Conservation (phyloP, 2,329 filamentous ascomycete species). For the Onygena corvina region DNA sequence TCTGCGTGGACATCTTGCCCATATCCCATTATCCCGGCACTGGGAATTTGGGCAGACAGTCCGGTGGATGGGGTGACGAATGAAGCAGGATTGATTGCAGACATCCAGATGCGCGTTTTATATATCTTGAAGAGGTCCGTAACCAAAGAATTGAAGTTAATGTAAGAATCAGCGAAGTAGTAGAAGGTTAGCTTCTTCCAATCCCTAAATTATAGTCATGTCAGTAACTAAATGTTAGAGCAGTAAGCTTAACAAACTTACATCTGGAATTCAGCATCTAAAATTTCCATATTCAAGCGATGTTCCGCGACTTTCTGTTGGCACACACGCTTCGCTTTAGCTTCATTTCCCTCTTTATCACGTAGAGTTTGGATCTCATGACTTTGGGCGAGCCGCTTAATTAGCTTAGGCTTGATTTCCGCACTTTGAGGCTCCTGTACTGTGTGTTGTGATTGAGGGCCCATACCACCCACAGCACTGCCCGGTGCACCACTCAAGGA, state of each 20-base stretch:
- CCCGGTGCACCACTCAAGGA: slow-evolving; percentile 52
- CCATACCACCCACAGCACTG: slow-evolving; percentile 66
- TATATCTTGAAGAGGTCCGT: slow-evolving; percentile 98
- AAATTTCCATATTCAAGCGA: slow-evolving; percentile 91
- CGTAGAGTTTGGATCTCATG: slow-evolving; percentile 81
- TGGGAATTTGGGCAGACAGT: slow-evolving; percentile 46
- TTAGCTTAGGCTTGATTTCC: slow-evolving; percentile 89
- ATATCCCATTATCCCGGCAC: slow-evolving; percentile 39
- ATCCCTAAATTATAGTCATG: slow-evolving; percentile 56
- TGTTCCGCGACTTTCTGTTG: slow-evolving; percentile 95
- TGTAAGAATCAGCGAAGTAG: slow-evolving; percentile 95
- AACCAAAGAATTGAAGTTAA: slow-evolving; percentile 97
- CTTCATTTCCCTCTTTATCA: slow-evolving; percentile 95
- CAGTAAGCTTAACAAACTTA: slow-evolving; percentile 42
- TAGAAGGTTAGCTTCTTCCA: slow-evolving; percentile 99
- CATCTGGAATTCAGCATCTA: slow-evolving; percentile 98
- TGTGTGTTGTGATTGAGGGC: slow-evolving; percentile 59
- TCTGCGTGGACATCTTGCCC: slow-evolving; percentile 29
- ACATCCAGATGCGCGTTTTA: slow-evolving; percentile 99
- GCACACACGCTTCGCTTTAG: slow-evolving; percentile 91
- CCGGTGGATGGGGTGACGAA: slow-evolving; percentile 70
- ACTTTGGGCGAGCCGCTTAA: slow-evolving; percentile 82
- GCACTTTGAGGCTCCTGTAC: slow-evolving; percentile 57
- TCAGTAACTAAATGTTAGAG: slow-evolving; percentile 10
- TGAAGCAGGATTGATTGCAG: slow-evolving; percentile 92